phyloP scores from a whole-genome alignment of 2,329 filamentous ascomycete genomes.

The Cercospora sojina region DNA sequence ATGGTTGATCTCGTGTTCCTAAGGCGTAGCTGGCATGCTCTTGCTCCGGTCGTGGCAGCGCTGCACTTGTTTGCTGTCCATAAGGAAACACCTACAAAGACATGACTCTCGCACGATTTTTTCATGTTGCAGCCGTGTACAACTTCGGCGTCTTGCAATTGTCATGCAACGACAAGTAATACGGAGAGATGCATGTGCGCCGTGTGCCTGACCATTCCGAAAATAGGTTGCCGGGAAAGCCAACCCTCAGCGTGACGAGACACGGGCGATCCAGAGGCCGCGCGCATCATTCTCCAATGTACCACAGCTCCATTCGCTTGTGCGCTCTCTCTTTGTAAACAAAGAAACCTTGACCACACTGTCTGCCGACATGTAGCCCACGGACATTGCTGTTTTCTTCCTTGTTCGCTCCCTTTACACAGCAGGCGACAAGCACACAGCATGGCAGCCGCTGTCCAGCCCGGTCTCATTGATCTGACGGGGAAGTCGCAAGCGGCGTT shows the following conservation, averaged over 20 bases:
- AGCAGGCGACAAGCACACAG: background rate
- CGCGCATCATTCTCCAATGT: slow-evolving; percentile 1
- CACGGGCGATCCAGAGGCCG: background rate
- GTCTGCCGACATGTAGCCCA: background rate
- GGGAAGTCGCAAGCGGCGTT: slow-evolving; percentile 28
- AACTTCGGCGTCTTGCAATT: background rate
- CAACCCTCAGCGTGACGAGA: background rate
- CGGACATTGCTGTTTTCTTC: background rate
- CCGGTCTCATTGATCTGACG: slow-evolving; percentile 31
- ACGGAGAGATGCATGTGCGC: background rate
- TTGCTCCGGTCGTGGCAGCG: background rate
- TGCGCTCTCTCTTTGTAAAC: background rate
- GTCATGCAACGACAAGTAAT: background rate
- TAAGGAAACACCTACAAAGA: background rate
- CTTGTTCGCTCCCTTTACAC: background rate
- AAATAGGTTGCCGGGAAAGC: background rate
- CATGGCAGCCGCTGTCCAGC: slow-evolving; percentile 29
- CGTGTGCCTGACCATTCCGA: background rate
- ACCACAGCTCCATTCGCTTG: background rate
- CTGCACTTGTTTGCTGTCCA: background rate
- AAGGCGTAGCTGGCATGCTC: background rate
- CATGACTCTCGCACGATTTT: background rate
- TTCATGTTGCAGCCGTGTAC: background rate
- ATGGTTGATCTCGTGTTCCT: background rate
- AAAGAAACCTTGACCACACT: background rate